These are phyloP conservation scores for Hydrangea macrophylla DNA, from an alignment of 148 eudicot genomes.

Conservation along the genomic window DNA sequence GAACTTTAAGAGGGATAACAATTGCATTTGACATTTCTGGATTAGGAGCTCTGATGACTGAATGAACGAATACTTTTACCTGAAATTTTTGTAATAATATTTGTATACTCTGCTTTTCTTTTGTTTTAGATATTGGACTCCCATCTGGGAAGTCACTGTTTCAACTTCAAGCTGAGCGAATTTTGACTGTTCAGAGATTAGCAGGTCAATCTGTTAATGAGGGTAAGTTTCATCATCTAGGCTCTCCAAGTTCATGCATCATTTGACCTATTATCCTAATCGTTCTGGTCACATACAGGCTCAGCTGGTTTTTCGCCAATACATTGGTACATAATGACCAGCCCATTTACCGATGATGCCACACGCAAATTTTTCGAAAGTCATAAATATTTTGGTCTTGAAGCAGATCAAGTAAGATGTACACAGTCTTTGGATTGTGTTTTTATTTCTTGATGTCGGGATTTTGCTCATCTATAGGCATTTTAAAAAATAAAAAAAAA, in stretches of 20 bases:
- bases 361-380: constrained; percentile 80
- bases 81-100: background rate
- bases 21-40: background rate
- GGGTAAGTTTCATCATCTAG: constrained; percentile 48
- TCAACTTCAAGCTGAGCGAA: constrained; percentile 98
- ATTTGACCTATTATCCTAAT: constrained; percentile 21
- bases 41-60: background rate
- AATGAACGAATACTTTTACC: background rate
- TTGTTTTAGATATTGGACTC: constrained; percentile 79
- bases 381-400: constrained; percentile 86
- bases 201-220: constrained; percentile 72
- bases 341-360: constrained; percentile 89
- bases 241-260: background rate
- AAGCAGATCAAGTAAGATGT: constrained; percentile 75
- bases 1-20: too few species aligned
- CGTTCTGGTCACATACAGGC: constrained; percentile 41
- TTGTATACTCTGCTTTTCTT: constrained; percentile 6
- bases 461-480: constrained; percentile 10
- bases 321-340: constrained; percentile 99
- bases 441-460: background rate
- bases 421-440: constrained; percentile 4
- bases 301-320: constrained; percentile 46
- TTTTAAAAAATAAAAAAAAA: too few species aligned
- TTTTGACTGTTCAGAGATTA: constrained; percentile 75
- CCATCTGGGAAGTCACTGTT: constrained; percentile 98